These are phyloP conservation scores for Cronartium ribicola DNA, from an alignment of 1,284 basidiomycete genomes.

Conservation along the genomic window DNA sequence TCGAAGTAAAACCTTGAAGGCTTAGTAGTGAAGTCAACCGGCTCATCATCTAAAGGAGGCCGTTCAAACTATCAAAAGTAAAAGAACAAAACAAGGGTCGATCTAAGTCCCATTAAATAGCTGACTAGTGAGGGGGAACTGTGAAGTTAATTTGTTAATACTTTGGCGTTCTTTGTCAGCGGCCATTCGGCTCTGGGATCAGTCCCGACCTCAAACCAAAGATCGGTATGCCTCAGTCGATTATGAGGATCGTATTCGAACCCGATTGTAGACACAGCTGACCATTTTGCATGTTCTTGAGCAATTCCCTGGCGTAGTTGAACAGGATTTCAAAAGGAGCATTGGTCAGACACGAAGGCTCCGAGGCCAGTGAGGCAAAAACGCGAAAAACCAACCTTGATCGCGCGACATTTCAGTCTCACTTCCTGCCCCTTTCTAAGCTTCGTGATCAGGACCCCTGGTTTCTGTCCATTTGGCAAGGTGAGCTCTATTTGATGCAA, in stretches of 20 bases:
- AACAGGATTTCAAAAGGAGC: too few species aligned
- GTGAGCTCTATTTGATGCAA: constrained; percentile 34
- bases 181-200: constrained; percentile 67
- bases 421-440: constrained; percentile 91
- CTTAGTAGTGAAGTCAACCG: constrained; percentile 80
- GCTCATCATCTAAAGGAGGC: constrained; percentile 68
- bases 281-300: constrained; percentile 99
- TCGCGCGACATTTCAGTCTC: constrained; percentile 78
- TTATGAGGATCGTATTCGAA: constrained; percentile 99
- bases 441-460: constrained; percentile 74
- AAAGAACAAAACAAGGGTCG: constrained; percentile 4
- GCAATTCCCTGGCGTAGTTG: constrained; percentile 83
- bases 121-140: too few species aligned
- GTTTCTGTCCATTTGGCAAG: constrained; percentile 35
- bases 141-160: constrained; percentile 7
- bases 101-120: neutral
- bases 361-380: too few species aligned
- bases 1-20: constrained; percentile 85
- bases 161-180: constrained; percentile 64
- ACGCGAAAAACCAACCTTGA: constrained; percentile 63
- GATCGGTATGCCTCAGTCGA: constrained; percentile 87
- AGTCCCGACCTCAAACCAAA: constrained; percentile 79
- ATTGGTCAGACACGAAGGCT: neutral
- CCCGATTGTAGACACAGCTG: constrained; percentile 85
- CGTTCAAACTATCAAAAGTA: constrained; percentile 62